Evolutionary conservation across 2,329 filamentous ascomycete species (phyloP).

Genomic region (Macroventuria anomochaeta): DNA sequence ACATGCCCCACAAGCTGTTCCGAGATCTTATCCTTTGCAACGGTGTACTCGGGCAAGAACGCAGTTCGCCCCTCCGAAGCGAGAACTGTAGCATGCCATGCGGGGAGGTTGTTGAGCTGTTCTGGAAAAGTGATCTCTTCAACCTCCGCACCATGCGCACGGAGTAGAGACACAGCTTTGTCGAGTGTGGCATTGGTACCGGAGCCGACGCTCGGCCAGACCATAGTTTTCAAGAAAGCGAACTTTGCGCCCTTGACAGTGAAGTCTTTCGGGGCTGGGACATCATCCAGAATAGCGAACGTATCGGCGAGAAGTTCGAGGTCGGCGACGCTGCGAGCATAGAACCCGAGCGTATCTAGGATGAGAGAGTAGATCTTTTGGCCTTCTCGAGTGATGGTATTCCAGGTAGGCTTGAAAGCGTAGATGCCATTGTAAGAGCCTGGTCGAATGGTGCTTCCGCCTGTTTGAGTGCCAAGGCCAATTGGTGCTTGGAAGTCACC

Average conservation of each 20-base stretch:
- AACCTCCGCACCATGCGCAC: conserved; percentile 59
- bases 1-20: conserved; percentile 58
- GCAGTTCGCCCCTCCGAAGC: conserved; percentile 60
- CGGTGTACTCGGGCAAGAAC: conserved; percentile 62
- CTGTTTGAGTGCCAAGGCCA: conserved; percentile 69
- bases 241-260: conserved; percentile 57
- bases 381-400: conserved; percentile 67
- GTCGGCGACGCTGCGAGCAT: conserved; percentile 64
- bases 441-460: conserved; percentile 68
- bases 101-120: conserved; percentile 56
- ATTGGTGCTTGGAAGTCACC: conserved; percentile 69
- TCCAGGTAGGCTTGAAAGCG: conserved; percentile 71
- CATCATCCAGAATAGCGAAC: conserved; percentile 63
- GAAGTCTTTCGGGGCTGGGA: conserved; percentile 45
- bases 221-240: conserved; percentile 58
- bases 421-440: conserved; percentile 70
- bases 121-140: conserved; percentile 62
- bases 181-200: conserved; percentile 47
- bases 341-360: conserved; percentile 69
- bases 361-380: conserved; percentile 64
- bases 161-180: conserved; percentile 44
- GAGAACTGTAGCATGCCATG: conserved; percentile 62
- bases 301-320: conserved; percentile 62
- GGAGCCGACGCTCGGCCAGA: conserved; percentile 55
- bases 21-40: conserved; percentile 57